Evolutionary conservation across 2,329 filamentous ascomycete genomes (phyloP).

Genomic region (Alternaria dauci): DNA sequence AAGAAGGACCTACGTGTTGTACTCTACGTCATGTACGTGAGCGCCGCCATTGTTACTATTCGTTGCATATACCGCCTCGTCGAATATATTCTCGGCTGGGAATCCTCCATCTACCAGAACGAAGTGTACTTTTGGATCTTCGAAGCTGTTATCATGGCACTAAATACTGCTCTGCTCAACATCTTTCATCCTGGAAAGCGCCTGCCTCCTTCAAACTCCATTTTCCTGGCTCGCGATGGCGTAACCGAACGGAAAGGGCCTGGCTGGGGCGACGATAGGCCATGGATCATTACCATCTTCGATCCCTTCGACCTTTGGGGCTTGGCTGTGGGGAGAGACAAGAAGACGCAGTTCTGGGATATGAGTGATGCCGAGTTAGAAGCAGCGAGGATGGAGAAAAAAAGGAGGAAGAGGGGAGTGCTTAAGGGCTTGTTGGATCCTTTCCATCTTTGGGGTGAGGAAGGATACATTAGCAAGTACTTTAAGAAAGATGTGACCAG

Average conservation of each 20-base stretch:
- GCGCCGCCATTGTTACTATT: conserved; percentile 57
- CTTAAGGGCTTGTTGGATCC: conserved; percentile 37
- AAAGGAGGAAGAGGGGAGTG: conserved; percentile 35
- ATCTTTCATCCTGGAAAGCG: conserved; percentile 61
- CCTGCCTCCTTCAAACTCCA: conserved; percentile 59
- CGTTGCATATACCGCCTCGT: conserved; percentile 63
- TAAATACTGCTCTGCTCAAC: conserved; percentile 62
- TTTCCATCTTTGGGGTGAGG: conserved; percentile 40
- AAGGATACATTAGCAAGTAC: conserved; percentile 41
- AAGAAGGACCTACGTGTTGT: conserved; percentile 55
- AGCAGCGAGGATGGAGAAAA: conserved; percentile 34
- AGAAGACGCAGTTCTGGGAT: conserved; percentile 50
- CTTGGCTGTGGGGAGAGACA: conserved; percentile 40
- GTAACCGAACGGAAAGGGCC: conserved; percentile 61
- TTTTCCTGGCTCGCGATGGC: conserved; percentile 62
- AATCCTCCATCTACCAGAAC: conserved; percentile 50
- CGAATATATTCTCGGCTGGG: conserved; percentile 57
- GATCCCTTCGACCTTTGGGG: conserved; percentile 51
- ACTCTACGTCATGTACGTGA: conserved; percentile 59
- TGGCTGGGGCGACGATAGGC: conserved; percentile 59
- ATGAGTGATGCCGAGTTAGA: conserved; percentile 46
- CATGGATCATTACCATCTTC: conserved; percentile 53
- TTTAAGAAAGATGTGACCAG: conserved; percentile 20
- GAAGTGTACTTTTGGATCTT: conserved; percentile 66
- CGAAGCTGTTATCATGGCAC: conserved; percentile 61